phyloP scores from a whole-genome alignment of 2,329 filamentous ascomycete species.

The Fusarium newnesense region DNA sequence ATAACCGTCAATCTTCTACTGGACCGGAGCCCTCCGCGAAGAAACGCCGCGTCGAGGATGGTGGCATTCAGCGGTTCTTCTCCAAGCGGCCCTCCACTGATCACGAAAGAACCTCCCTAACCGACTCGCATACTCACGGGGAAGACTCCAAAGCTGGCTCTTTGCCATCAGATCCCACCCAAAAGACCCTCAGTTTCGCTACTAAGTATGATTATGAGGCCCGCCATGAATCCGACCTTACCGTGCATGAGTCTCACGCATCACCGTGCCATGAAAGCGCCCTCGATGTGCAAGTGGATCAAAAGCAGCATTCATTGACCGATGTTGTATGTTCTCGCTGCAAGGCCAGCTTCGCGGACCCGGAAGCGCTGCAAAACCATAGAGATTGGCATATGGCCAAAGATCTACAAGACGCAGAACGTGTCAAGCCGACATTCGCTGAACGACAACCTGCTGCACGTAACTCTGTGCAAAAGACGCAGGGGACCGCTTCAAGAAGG shows the following conservation, averaged over 20 bases:
- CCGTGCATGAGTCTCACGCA: constrained; percentile 18
- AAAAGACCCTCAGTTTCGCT: constrained; percentile 20
- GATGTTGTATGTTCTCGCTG: constrained; percentile 72
- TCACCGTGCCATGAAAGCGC: constrained; percentile 13
- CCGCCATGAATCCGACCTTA: constrained; percentile 28
- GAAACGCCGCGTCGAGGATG: constrained; percentile 54
- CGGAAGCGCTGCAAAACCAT: constrained; percentile 76
- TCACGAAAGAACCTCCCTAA: constrained; percentile 39
- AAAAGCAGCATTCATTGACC: constrained; percentile 48
- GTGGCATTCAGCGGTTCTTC: constrained; percentile 69
- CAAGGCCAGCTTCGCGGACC: constrained; percentile 65
- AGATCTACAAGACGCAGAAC: constrained; percentile 76
- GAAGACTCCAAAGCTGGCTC: neutral
- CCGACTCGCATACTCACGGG: constrained; percentile 21
- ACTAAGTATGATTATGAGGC: constrained; percentile 18
- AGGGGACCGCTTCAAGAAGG: constrained; percentile 55
- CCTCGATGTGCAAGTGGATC: constrained; percentile 32
- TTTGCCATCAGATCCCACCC: neutral
- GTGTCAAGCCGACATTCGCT: constrained; percentile 59
- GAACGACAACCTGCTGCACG: constrained; percentile 48
- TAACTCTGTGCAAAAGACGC: constrained; percentile 45
- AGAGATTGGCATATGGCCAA: constrained; percentile 95
- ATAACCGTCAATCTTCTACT: constrained; percentile 32
- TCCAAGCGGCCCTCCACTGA: constrained; percentile 50
- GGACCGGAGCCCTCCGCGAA: constrained; percentile 43